A percentile compares a stretch with the other conserved stretches of the same genome.
These are phyloP conservation scores for Sarcodon aspratus DNA, from an alignment of 768 basidiomycete genomes.

Conservation along the genomic window DNA sequence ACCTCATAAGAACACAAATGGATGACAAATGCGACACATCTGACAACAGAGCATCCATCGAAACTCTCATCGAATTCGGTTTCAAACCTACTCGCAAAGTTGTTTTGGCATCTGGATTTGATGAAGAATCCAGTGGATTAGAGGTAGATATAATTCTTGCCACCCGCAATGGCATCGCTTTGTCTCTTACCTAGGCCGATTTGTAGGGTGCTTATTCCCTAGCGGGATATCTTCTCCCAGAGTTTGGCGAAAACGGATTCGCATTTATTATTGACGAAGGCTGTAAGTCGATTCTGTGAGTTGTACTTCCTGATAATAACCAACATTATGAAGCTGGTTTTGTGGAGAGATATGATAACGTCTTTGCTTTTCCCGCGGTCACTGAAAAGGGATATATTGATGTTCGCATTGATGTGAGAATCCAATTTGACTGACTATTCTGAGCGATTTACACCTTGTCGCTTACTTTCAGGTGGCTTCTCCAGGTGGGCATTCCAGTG, in stretches of 20 bases:
- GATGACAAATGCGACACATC: background rate
- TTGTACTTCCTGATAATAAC: background rate
- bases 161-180: background rate
- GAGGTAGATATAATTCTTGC: slow-evolving; percentile 4
- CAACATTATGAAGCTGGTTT: slow-evolving; percentile 32
- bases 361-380: slow-evolving; percentile 51
- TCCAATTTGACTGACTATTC: too few species aligned
- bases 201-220: slow-evolving; percentile 44
- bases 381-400: slow-evolving; percentile 68
- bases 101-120: slow-evolving; percentile 21
- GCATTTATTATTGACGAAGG: slow-evolving; percentile 86
- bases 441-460: too few species aligned
- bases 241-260: slow-evolving; percentile 63
- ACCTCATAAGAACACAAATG: background rate
- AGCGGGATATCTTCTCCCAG: slow-evolving; percentile 33
- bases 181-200: background rate
- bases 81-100: slow-evolving; percentile 56
- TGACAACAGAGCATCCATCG: slow-evolving; percentile 35
- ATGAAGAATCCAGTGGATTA: slow-evolving; percentile 8
- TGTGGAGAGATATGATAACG: slow-evolving; percentile 34
- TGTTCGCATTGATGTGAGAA: slow-evolving; percentile 29
- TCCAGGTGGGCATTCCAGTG: slow-evolving; percentile 77
- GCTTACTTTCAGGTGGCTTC: slow-evolving; percentile 32
- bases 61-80: slow-evolving; percentile 48
- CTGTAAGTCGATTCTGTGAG: slow-evolving; percentile 25